Percentiles rank a stretch among this genome's conserved stretches.
phyloP scores from a whole-genome alignment of 495 filamentous ascomycete species.

The Trypethelium eluteriae region DNA sequence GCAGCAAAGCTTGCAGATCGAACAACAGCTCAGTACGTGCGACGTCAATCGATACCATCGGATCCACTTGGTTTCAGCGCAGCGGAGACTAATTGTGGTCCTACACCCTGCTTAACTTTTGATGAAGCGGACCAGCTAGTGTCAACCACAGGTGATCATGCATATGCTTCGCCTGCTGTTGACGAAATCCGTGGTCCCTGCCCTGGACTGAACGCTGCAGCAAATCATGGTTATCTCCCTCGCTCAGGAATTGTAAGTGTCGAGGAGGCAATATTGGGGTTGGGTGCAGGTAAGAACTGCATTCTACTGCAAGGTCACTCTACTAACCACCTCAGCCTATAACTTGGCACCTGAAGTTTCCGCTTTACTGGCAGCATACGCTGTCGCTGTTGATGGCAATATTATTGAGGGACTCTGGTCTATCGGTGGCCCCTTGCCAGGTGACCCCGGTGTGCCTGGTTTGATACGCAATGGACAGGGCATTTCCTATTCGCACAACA shows the following conservation, averaged over 20 bases:
- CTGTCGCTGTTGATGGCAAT: constrained; percentile 44
- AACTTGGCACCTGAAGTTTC: constrained; percentile 47
- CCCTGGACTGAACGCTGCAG: constrained; percentile 46
- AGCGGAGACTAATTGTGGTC: constrained; percentile 12
- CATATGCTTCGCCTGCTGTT: constrained; percentile 6
- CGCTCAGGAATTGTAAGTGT: constrained; percentile 41
- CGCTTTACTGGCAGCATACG: constrained; percentile 43
- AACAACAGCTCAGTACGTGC: neutral
- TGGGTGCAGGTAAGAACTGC: constrained; percentile 16
- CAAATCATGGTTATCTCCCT: constrained; percentile 50
- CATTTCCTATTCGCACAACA: constrained; percentile 48
- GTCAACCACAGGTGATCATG: constrained; percentile 12
- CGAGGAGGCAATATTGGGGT: constrained; percentile 31
- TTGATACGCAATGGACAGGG: constrained; percentile 34
- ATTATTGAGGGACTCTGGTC: constrained; percentile 24
- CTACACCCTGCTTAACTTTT: constrained; percentile 14
- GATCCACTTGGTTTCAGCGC: constrained; percentile 8
- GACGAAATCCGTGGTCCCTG: constrained; percentile 32
- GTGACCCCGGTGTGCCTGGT: neutral
- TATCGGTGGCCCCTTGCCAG: constrained; percentile 25
- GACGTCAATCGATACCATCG: neutral
- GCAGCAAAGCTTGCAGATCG: constrained; percentile 8
- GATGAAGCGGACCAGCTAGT: constrained; percentile 12
- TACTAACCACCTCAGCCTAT: constrained; percentile 33
- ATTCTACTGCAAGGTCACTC: constrained; percentile 26